A percentile compares a stretch with the other conserved stretches of the same genome.
These are phyloP conservation scores for Zea luxurians DNA, from an alignment of 176 grass and related monocot species.

Conservation along the genomic window DNA sequence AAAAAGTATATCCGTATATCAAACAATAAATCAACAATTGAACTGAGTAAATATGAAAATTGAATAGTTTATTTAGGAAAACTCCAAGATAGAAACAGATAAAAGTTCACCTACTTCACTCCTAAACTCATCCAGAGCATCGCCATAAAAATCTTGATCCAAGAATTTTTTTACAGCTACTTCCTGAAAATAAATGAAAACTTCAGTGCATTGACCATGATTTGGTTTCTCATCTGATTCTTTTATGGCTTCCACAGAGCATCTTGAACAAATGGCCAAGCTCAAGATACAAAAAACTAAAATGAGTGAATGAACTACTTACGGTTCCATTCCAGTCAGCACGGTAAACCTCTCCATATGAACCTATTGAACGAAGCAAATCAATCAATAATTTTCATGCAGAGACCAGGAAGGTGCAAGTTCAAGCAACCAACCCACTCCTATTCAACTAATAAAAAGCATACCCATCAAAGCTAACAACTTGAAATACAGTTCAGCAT, in stretches of 20 bases:
- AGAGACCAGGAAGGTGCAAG: constrained; percentile 19
- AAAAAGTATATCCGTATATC: constrained; percentile 39
- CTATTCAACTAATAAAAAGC: constrained; percentile 31
- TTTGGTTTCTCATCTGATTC: constrained; percentile 27
- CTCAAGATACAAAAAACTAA: constrained; percentile 42
- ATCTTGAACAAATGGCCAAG: constrained; percentile 23
- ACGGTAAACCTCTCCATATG: constrained; percentile 98
- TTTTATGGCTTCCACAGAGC: constrained; percentile 23
- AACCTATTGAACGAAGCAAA: constrained; percentile 62
- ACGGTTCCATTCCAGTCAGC: constrained; percentile 98
- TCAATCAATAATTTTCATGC: constrained; percentile 38
- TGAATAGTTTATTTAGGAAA: constrained; percentile 18
- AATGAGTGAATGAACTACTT: constrained; percentile 39
- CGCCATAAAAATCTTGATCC: constrained; percentile 99
- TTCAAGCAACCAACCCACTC: constrained; percentile 28
- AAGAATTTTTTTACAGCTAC: constrained; percentile 99
- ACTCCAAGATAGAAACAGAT: constrained; percentile 31
- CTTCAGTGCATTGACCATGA: constrained; percentile 9
- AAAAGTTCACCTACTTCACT: constrained; percentile 88
- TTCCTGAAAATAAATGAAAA: constrained; percentile 77
- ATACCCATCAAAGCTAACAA: constrained; percentile 26
- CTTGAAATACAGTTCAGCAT: constrained; percentile 7
- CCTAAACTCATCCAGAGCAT: constrained; percentile 93
- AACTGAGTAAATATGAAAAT: constrained; percentile 33
- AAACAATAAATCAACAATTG: constrained; percentile 29